Evolutionary conservation across 495 filamentous ascomycete genomes (phyloP).

Genomic region (Aspergillus ostianus): DNA sequence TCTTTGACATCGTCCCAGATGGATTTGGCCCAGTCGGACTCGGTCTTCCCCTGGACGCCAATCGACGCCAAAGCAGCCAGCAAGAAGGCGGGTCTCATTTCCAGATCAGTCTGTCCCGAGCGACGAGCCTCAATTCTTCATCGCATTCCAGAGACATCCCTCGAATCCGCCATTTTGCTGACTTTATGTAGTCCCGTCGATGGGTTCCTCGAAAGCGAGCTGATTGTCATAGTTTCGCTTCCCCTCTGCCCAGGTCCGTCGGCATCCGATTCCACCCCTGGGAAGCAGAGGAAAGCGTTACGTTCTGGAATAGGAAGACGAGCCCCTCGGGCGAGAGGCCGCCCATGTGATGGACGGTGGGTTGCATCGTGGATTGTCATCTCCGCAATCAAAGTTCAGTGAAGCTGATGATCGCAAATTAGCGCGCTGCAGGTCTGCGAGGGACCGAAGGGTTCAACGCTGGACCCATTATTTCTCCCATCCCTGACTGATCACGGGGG

Average conservation of each 20-base stretch:
- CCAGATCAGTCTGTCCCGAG: neutral
- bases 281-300: neutral
- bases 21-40: constrained; percentile 16
- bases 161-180: neutral
- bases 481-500: constrained; percentile 3
- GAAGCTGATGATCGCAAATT: neutral
- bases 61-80: constrained; percentile 2
- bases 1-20: constrained; percentile 42
- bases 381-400: neutral
- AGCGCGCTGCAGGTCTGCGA: neutral
- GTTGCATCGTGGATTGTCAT: neutral
- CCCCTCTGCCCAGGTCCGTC: neutral
- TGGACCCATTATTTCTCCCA: neutral
- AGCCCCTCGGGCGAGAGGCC: neutral
- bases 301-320: neutral
- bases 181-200: neutral
- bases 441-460: neutral
- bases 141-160: neutral
- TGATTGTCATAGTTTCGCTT: neutral
- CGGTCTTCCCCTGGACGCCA: neutral
- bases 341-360: neutral
- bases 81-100: constrained; percentile 3
- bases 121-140: neutral
- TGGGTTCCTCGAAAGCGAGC: neutral
- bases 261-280: neutral